Evolutionary conservation across 2,329 filamentous ascomycete genomes (phyloP), one percentile per base, ranked within the genome.

Genomic region (Orbilia javanica): DNA sequence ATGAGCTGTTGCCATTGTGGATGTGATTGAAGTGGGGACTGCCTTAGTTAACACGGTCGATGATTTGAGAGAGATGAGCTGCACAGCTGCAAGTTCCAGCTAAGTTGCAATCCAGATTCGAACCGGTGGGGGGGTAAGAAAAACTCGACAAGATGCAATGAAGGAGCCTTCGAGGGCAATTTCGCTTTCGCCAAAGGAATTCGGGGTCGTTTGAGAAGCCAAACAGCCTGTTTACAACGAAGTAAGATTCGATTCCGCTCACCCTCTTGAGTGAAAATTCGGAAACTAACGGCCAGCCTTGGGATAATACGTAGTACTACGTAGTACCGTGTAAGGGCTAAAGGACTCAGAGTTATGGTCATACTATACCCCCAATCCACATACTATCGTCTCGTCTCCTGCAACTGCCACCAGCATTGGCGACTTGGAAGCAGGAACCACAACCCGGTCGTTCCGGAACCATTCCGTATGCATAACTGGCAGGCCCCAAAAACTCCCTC

Each of bases 221-320:
- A 72, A 78, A 78, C 74, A 78, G 74, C n/a, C 74, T 78, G 74
- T 78, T 72, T 72, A 46, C 74, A 18, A 52, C 53, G 29, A 42
- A 44, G 53, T 69, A 29, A 76, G 55, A 65, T 68, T 64, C 50
- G 55, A 65, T 68, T 64, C 50, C 63, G 63, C 64, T 31, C 42
- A 63, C 44, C 22, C 55, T 52, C 29, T 71, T 10, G 25, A 65
- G 67, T 31, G 60, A 64, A 55, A 63, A 64, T 63, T 71, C 63
- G 53, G 36, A 20, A 34, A 29, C 39, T 27, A 29, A 22, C 44
- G 48, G 67, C 52, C 63, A 72, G 67, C 53, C 74, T 62, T 44
- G 65, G 7, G 52, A 18, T 25, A 62, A 11, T 22, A n/a, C n/a
- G n/a, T n/a, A n/a, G n/a, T n/a, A n/a, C n/a, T n/a, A n/a, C n/a